These are phyloP conservation scores for Juncus effusus DNA, from an alignment of 176 grass and related monocot genomes.

Conservation along the genomic window DNA sequence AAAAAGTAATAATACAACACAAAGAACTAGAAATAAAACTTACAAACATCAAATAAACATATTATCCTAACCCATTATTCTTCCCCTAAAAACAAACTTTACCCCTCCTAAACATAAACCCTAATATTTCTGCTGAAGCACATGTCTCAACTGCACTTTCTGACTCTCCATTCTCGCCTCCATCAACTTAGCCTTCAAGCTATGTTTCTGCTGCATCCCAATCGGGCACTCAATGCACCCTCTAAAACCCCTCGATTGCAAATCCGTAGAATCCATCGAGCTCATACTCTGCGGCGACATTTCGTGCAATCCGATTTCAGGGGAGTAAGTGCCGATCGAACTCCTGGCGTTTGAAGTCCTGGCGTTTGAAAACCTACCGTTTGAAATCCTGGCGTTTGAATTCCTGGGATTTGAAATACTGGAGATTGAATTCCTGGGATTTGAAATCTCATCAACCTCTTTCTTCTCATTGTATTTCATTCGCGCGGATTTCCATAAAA, in stretches of 20 bases:
- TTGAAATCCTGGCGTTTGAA: conserved; percentile 28
- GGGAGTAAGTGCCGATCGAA: conserved; percentile 53
- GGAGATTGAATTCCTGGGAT: conserved; percentile 32
- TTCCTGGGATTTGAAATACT: conserved; percentile 30
- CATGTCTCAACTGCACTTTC: conserved; percentile 87
- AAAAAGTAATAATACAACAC: too few species aligned
- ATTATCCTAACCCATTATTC: conserved; percentile 9
- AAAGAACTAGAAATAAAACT: too few species aligned
- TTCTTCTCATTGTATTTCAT: conserved; percentile 59
- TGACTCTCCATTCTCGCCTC: conserved; percentile 90
- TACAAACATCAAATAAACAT: too few species aligned
- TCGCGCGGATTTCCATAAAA: conserved; percentile 74
- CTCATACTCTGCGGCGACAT: conserved; percentile 50
- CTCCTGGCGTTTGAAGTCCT: conserved; percentile 50
- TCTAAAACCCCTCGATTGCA: conserved; percentile 57
- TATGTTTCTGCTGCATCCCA: conserved; percentile 68
- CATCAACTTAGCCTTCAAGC: conserved; percentile 81
- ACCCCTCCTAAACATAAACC: background rate
- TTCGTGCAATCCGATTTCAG: conserved; percentile 56
- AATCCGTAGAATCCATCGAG: conserved; percentile 60
- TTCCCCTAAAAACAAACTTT: background rate
- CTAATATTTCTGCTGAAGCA: conserved; percentile 92
- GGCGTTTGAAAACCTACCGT: conserved; percentile 41
- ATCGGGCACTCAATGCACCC: conserved; percentile 86
- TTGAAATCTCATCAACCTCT: conserved; percentile 33